Evolutionary conservation across 371 early-diverging fungal genomes (phyloP).

Genomic region (Blakeslea trispora): DNA sequence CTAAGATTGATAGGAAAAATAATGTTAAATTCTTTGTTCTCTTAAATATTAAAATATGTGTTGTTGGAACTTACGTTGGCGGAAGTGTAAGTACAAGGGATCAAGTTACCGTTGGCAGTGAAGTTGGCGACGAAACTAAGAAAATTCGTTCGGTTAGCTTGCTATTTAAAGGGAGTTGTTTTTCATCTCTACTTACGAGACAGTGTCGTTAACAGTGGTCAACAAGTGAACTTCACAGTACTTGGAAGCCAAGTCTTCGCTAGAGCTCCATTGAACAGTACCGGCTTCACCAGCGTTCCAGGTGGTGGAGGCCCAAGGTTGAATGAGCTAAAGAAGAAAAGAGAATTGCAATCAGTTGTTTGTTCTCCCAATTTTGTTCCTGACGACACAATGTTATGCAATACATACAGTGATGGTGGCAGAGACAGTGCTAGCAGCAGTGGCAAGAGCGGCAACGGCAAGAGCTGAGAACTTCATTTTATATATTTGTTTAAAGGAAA

Average conservation of each 20-base stretch:
- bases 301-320: slow-evolving; percentile 19
- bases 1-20: slow-evolving; percentile 1
- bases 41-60: neutral
- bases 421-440: slow-evolving; percentile 10
- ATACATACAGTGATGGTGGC: slow-evolving; percentile 19
- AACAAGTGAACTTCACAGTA: slow-evolving; percentile 27
- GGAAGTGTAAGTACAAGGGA: slow-evolving; percentile 24
- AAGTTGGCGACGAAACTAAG: slow-evolving; percentile 26
- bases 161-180: neutral
- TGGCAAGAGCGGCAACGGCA: slow-evolving; percentile 15
- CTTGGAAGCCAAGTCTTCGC: slow-evolving; percentile 3
- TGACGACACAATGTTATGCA: neutral
- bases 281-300: slow-evolving; percentile 18
- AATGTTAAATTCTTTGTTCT: neutral
- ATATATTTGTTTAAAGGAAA: neutral
- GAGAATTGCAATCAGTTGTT: neutral
- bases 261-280: slow-evolving; percentile 18
- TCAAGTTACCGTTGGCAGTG: slow-evolving; percentile 22
- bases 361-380: neutral
- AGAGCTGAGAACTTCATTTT: slow-evolving; percentile 22
- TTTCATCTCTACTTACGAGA: slow-evolving; percentile 15
- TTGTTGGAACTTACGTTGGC: slow-evolving; percentile 15
- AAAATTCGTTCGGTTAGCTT: neutral
- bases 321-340: slow-evolving; percentile 7
- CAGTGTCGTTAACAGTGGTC: slow-evolving; percentile 17